Evolutionary conservation across 306 rosid species (phyloP), one percentile per base, ranked within the genome.

Genomic region (Rosa lucieae): DNA sequence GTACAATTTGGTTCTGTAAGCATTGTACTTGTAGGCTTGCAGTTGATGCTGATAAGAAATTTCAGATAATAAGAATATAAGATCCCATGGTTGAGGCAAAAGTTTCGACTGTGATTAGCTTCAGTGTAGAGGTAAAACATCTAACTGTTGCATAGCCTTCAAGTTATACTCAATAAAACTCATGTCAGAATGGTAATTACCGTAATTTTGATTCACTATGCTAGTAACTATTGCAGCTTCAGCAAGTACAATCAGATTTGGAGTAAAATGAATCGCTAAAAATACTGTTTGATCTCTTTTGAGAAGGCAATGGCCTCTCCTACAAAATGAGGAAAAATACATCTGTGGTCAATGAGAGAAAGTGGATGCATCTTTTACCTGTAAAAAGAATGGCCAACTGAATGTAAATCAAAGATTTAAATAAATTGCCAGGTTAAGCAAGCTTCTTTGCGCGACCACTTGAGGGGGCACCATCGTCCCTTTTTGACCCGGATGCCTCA

Each of bases 381-480:
- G 82, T 82, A 70, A 89, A 89, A 89, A 83, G 94, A 90, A 91
- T 88, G 81, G 74, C 88, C 72, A 85, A 86, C 84, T 81, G 49
- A 82, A 79, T 11, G 67, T 55, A 65, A 56, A 82, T 74, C 82
- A 59, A 35, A 37, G 77, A 73, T 37, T 70, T 63, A 40, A 82
- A 81, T 75, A 72, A 82, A 77, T 80, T 63, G 61, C 76, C 51
- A 40, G 74, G 58, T 85, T 87, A 96, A 70, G 97, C 97, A 70
- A 93, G 89, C 92, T 96, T 96, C 96, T 93, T 96, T 20, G 98
- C 97, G 71, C 99, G 97, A 74, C 99, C 98, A 77, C 83, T 93
- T 42, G 99, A 96, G 39, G 96, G 97, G 82, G 92, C 97, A 61
- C 91, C 89, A 0, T 96, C 99, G 42, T 96, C 98, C 72, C 90